A percentile compares a stretch with the other conserved stretches of the same genome.
Conservation (phyloP, 2,329 filamentous ascomycete genomes). For the Cadophora gregata region DNA sequence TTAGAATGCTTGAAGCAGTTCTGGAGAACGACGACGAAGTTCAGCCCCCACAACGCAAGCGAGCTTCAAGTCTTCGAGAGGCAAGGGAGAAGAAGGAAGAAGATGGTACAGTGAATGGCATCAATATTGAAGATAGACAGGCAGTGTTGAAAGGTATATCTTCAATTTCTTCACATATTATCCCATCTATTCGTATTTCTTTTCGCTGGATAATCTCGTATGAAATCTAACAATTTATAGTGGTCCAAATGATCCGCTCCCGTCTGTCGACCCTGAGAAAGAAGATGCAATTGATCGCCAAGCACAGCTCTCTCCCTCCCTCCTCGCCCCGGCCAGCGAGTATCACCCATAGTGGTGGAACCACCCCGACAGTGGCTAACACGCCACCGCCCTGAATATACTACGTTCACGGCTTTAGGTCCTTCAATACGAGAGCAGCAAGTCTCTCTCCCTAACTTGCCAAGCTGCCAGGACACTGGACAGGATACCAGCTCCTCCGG, state of each 20-base stretch:
- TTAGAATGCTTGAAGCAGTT: conserved; percentile 93
- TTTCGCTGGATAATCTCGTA: background rate
- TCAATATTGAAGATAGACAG: conserved; percentile 74
- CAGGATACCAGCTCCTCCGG: conserved; percentile 10
- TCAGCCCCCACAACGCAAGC: conserved; percentile 52
- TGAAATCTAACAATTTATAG: conserved; percentile 49
- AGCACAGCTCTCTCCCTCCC: conserved; percentile 45
- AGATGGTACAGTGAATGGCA: conserved; percentile 58
- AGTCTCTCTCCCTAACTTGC: background rate
- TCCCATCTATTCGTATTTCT: conserved; percentile 28
- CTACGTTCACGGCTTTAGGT: background rate
- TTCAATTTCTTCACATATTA: conserved; percentile 16
- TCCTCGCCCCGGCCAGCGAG: conserved; percentile 41
- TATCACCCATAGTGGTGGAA: conserved; percentile 41
- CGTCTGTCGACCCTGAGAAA: conserved; percentile 62
- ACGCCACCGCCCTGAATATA: conserved; percentile 40
- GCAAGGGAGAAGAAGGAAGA: conserved; percentile 51
- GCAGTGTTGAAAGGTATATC: conserved; percentile 73
- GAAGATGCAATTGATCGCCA: conserved; percentile 66
- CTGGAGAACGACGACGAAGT: conserved; percentile 78
- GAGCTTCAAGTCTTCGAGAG: conserved; percentile 48
- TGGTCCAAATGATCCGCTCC: conserved; percentile 67
- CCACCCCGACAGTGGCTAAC: conserved; percentile 43
- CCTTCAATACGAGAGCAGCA: background rate
- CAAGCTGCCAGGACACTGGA: conserved; percentile 5